These are phyloP conservation scores for Sarocladiaceae sp. DNA, from an alignment of 2,329 filamentous ascomycete species.

Conservation along the genomic window DNA sequence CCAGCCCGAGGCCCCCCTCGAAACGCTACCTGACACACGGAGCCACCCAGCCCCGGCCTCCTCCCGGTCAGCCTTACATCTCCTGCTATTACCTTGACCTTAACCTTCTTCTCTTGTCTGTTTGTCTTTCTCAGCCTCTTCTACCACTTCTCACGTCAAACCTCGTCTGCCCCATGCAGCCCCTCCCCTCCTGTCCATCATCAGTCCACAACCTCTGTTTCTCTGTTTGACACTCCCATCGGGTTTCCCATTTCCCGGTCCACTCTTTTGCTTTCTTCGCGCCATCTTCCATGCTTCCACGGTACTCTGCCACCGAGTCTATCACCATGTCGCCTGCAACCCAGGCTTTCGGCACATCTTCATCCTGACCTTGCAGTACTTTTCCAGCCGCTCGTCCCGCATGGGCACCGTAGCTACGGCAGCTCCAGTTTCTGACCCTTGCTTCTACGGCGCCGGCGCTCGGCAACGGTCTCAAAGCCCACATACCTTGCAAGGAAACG, in stretches of 20 bases:
- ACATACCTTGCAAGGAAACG: background rate
- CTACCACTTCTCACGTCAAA: background rate
- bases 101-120: background rate
- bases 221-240: constrained; percentile 1
- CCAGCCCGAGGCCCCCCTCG: background rate
- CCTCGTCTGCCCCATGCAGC: background rate
- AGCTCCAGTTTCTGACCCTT: too few relatives aligned
- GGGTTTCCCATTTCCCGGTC: constrained; percentile 1
- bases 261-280: background rate
- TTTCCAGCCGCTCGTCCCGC: too few relatives aligned
- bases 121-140: background rate
- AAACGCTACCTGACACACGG: constrained; percentile 10
- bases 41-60: background rate
- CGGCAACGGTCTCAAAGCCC: background rate
- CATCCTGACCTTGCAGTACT: too few relatives aligned
- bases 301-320: too few relatives aligned
- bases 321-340: too few relatives aligned
- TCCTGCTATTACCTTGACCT: background rate
- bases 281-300: too few relatives aligned
- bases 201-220: constrained; percentile 2
- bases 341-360: too few relatives aligned
- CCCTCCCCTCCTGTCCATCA: background rate
- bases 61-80: background rate
- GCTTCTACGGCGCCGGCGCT: too few relatives aligned
- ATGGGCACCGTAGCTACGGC: too few relatives aligned